Evolutionary conservation across 257 asterid genomes (phyloP), one percentile per base, ranked within the genome.

Genomic region (Nemophila menziesii): DNA sequence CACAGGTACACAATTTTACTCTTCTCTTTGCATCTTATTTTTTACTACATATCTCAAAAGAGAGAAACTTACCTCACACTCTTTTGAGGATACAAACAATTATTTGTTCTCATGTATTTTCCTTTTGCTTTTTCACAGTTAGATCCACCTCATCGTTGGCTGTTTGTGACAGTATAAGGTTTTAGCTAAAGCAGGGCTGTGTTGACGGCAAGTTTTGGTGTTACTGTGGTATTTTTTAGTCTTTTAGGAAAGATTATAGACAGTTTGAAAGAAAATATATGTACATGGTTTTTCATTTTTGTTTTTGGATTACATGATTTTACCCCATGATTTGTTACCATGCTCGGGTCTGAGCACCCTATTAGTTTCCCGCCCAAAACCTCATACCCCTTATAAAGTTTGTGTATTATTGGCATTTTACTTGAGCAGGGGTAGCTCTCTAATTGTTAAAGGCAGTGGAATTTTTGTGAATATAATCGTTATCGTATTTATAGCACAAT

Each of bases 371-470:
- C 44, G 62, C 65, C 69, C n/a, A n/a, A n/a, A n/a, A n/a, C n/a
- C n/a, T n/a, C n/a, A n/a, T n/a, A n/a, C n/a, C 44, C 16, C 58
- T 37, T 48, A 18, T 61, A 47, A n/a, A 57, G 46, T 60, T 61
- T 44, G 16, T 68, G 67, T 54, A 58, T 58, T 12, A 55, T 63
- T 51, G 49, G 21, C 33, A 44, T 49, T 38, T 33, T 41, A 51
- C 43, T 22, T 61, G 8, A 17, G 42, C 1, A 11, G 73, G 78
- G 69, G 49, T 67, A 55, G 75, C 60, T 65, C 61, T 29, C 5
- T 1, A 29, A 74, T 74, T 66, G 70, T 69, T 63, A 39, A 76
- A 78, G 92, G 89, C 89, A 73, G 76, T 67, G 72, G 72, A 55
- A 55, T 65, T 62, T 75, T 69, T 69, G 72, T 69, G 64, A 64